These are phyloP conservation scores for Pseudomassariella vexata DNA, from an alignment of 2,329 filamentous ascomycete species.

Conservation along the genomic window DNA sequence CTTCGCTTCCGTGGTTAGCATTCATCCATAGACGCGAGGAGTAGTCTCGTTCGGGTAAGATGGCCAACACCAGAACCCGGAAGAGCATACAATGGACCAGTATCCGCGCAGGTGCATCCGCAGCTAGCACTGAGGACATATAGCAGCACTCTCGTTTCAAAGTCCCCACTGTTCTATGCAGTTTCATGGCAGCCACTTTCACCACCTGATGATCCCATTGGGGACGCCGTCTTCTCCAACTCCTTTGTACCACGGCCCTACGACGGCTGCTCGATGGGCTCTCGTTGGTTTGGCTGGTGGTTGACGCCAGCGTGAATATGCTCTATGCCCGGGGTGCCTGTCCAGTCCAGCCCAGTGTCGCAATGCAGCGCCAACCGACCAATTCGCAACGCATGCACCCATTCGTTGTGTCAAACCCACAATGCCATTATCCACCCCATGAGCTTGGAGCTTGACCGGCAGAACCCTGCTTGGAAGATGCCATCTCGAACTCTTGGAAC, in stretches of 20 bases:
- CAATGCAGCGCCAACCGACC: too few species aligned
- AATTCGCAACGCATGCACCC: too few species aligned
- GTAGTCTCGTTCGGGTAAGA: slow-evolving; percentile 4
- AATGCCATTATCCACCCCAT: too few species aligned
- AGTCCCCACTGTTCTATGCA: slow-evolving; percentile 25
- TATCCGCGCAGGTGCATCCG: neutral
- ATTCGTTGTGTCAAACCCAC: too few species aligned
- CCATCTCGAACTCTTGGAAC: slow-evolving; percentile 12
- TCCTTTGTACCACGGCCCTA: too few species aligned
- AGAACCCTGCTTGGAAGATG: slow-evolving; percentile 13
- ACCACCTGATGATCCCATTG: slow-evolving; percentile 18
- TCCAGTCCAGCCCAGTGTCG: too few species aligned
- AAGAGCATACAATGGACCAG: neutral
- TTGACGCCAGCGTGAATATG: too few species aligned
- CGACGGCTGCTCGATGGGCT: too few species aligned
- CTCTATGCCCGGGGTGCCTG: too few species aligned
- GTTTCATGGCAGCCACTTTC: slow-evolving; percentile 28
- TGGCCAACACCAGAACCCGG: slow-evolving; percentile 3
- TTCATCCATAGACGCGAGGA: slow-evolving; percentile 6
- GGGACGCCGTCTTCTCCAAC: too few species aligned
- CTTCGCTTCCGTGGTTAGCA: slow-evolving; percentile 21
- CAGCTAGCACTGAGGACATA: slow-evolving; percentile 1
- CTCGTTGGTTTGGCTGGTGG: too few species aligned
- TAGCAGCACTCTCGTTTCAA: slow-evolving; percentile 17
- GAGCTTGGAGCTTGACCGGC: slow-evolving; percentile 11